These are phyloP conservation scores for Naganishia randhawae DNA, from an alignment of 768 basidiomycete species.

Conservation along the genomic window DNA sequence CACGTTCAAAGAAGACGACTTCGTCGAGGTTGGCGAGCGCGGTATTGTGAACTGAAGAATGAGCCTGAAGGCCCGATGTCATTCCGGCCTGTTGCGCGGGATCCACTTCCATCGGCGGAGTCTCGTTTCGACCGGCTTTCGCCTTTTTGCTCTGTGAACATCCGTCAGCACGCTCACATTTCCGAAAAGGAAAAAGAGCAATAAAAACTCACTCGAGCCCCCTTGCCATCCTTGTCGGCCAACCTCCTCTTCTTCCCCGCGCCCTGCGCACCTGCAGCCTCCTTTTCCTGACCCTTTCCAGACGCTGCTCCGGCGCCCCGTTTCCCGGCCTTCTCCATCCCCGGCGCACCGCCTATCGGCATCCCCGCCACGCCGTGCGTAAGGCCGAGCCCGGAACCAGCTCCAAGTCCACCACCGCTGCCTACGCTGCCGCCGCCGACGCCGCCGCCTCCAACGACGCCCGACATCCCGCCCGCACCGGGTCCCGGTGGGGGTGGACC, in stretches of 20 bases:
- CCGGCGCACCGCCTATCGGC: constrained; percentile 9
- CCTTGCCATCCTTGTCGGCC: constrained; percentile 36
- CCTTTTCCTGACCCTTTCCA: constrained; percentile 27
- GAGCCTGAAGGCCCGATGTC: background rate
- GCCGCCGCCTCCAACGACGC: background rate
- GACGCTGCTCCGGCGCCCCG: constrained; percentile 28
- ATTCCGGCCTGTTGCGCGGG: constrained; percentile 20
- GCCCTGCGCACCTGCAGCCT: constrained; percentile 2
- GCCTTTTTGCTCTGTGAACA: constrained; percentile 38
- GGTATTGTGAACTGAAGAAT: constrained; percentile 36
- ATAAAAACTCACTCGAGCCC: constrained; percentile 36
- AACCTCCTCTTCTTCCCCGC: constrained; percentile 23
- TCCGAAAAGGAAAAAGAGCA: background rate
- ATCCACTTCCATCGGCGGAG: constrained; percentile 33
- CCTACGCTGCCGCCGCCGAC: too few relatives aligned
- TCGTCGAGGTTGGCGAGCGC: constrained; percentile 58
- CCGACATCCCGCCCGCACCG: background rate
- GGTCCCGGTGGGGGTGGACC: constrained; percentile 1
- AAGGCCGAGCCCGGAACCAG: background rate
- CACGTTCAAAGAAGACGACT: constrained; percentile 88
- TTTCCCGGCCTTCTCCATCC: constrained; percentile 34
- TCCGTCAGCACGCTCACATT: constrained; percentile 4
- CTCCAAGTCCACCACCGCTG: too few relatives aligned
- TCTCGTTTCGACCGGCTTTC: constrained; percentile 34
- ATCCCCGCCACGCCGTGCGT: constrained; percentile 30